Evolutionary conservation across 495 filamentous ascomycete genomes (phyloP).

Genomic region (Bombardia bombarda): DNA sequence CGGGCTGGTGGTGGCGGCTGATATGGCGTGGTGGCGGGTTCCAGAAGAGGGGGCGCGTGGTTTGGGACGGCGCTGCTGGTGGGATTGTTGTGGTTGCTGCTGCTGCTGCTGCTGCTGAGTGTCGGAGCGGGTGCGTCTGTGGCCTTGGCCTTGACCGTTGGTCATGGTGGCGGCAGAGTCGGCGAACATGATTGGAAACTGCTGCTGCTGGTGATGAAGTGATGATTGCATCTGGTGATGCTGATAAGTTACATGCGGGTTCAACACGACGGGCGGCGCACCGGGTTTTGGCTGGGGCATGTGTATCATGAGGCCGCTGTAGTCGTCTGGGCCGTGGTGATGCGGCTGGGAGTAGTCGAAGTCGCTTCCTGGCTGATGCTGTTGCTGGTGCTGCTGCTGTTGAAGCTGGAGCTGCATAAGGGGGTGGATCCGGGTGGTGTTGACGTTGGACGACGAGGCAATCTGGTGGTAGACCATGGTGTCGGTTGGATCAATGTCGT

Average conservation of each 20-base stretch:
- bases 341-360: slow-evolving; percentile 20
- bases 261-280: slow-evolving; percentile 3
- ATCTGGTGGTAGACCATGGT: slow-evolving; percentile 2
- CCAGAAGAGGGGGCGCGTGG: slow-evolving; percentile 37
- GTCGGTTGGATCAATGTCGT: background rate
- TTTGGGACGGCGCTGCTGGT: slow-evolving; percentile 21
- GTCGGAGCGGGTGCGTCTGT: background rate
- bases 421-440: slow-evolving; percentile 1
- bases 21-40: slow-evolving; percentile 26
- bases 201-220: no score
- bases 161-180: no score
- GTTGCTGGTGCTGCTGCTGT: slow-evolving; percentile 2
- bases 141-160: background rate
- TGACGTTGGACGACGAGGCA: background rate
- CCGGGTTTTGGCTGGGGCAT: slow-evolving; percentile 14
- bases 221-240: background rate
- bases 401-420: slow-evolving; percentile 2
- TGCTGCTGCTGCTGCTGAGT: slow-evolving; percentile 6
- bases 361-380: slow-evolving; percentile 4
- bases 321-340: slow-evolving; percentile 12
- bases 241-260: no score
- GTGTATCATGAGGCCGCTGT: slow-evolving; percentile 32
- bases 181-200: background rate
- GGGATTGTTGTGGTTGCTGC: slow-evolving; percentile 4
- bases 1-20: slow-evolving; percentile 19